Evolutionary conservation across 345 rosid species (phyloP), one percentile per base, ranked within the genome.

Genomic region (Pseudoturritis turrita): DNA sequence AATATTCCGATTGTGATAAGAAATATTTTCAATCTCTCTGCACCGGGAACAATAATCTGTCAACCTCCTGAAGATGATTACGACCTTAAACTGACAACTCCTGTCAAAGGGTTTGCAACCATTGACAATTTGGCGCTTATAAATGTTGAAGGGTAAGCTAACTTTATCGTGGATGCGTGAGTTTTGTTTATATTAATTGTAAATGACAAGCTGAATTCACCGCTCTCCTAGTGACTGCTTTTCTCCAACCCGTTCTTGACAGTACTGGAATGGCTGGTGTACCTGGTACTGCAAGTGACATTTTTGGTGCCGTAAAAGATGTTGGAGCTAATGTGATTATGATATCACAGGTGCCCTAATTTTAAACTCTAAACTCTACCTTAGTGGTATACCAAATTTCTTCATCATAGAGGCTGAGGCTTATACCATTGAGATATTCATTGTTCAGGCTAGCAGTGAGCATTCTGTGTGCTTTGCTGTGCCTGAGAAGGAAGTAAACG

Each of bases 261-360:
- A 95, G 99, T 74, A 95, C 99, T 77, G 97, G 99, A 82, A 87
- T 95, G 99, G 98, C 95, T 78, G 99, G 99, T 77, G 91, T 96
- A 80, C 99, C 99, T 28, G 99, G 99, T 79, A 96, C 99, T 37
- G 92, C 97, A 26, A 88, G 87, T 80, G 89, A 85, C 54, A 96
- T 96, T 83, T 96, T 96, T 81, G 83, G 95, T 65, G 87, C 89
- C 35, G 98, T 87, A 78, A 92, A 92, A 80, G 99, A 90, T 75
- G 99, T 96, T 59, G 98, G 98, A 72, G 99, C 99, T 67, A 96
- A 96, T 75, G 99, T 92, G 52, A 92, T 96, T 76, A 91, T 92
- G 98, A 96, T 96, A 79, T 96, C 98, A 45, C 98, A 91, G 96
- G 99, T 91, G 59, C 58, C 6, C 28, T 29, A 15, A 1, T 21